Base-by-base conservation (phyloP, 2,329 filamentous ascomycete species). In the Ascochyta pisi region DNA sequence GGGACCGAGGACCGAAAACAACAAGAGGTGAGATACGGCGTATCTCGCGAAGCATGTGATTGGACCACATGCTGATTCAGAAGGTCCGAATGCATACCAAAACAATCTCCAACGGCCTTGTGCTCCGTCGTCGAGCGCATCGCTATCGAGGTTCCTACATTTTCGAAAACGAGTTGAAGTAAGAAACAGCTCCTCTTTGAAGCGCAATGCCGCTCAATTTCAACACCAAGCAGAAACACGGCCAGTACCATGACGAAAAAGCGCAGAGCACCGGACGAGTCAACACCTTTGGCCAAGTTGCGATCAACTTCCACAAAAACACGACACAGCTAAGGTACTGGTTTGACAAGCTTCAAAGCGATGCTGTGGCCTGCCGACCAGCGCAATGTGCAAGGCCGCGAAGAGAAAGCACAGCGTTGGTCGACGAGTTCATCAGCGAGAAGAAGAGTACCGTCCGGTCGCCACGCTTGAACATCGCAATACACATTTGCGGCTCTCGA, bases 401-500 rank as follows among this genome's bases (percentile, higher is more conserved):
- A 6, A 53, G 41, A 40, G 57, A 46, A 8, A 58, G 50, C 23
- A 50, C 49, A 16, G 27, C 43, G 12, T 22, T 57, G 16, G 50
- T 49, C 13, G 43, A 53, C 12, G 37, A 62, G 16, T 42, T 50
- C 16, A 40, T 49, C 27, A 45, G 35, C 31, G 33, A 63, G 33
- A 38, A 42, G 13, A 26, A 26, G 9, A 39, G 42, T 6, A n/a
- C 22, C 33, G 29, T 52, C 7, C 52, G 50, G 12, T 40, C 46
- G 10, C 63, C 65, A 6, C 49, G 51, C 37, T 31, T 84, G 29
- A 83, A 84, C 53, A 80, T 85, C 39, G 82, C 84, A 1, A 83
- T 85, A 48, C 83, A 84, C 44, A 81, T 84, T 6, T 82, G 84
- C 1, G 81, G 81, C 8, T 79, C 76, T 3, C 75, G 81, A 47